Evolutionary conservation across 2,329 filamentous ascomycete species (phyloP), one percentile per base, ranked within the genome.

Genomic region (Tolypocladium guangdongense): DNA sequence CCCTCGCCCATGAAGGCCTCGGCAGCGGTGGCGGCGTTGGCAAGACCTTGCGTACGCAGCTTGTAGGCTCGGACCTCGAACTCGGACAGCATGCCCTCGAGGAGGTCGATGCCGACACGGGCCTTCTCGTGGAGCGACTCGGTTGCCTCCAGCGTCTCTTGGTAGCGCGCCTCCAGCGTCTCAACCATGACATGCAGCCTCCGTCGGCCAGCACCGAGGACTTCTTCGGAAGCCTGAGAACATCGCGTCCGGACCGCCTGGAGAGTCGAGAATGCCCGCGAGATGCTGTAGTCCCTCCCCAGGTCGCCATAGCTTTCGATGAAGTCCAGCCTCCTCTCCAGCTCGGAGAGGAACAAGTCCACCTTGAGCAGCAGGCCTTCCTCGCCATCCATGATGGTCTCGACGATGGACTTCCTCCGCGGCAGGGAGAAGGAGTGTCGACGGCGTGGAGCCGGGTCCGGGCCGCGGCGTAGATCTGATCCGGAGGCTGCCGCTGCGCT

Each of bases 61-160:
- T 90, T 89, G 67, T 90, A 83, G 12, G 89, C 90, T 52, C 88
- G 82, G 12, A 78, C 75, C 72, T 99, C 93, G 59, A 96, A 87
- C 50, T 97, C 92, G 24, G 83, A 80, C 24, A 99, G 75, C 72
- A 95, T 90, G 38, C 74, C 79, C 64, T 97, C 92, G 65, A 97
- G 86, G 57, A 97, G 73, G 56, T 88, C 85, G 58, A 99, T 86
- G 6, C 90, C 89, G 37, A 92, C 86, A 56, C 88, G 82, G 3
- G 92, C 90, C 73, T 97, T 97, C 62, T 96, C 90, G 63, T 93
- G 90, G 62, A 97, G 72, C 0, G 90, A 91, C 65, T 89, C 91
- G 58, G 91, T 90, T 2, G 87, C 88, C 18, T 81, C 85, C 58
- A 99, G 72, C 1, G 88, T 90, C 61, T 93, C 88, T 57, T 95